Conservation (phyloP, 352 stramenopile species). For the Globisporangium yorkense region DNA sequence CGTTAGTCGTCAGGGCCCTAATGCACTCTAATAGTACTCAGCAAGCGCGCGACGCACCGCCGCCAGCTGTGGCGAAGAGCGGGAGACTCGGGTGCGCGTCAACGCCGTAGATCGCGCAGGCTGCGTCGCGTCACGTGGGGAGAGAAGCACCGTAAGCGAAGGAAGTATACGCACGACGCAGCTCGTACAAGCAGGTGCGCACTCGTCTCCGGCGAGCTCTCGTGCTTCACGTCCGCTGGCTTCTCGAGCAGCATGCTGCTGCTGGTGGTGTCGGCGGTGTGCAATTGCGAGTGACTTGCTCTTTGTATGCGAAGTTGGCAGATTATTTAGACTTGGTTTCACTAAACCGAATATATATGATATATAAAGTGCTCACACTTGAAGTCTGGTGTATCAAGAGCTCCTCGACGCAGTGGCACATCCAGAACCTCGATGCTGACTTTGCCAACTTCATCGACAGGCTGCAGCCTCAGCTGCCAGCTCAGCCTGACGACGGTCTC, state of each 20-base stretch:
- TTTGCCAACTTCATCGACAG: too few relatives aligned
- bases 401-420: too few relatives aligned
- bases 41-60: slow-evolving; percentile 25
- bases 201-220: slow-evolving; percentile 65
- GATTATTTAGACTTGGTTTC: too few relatives aligned
- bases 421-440: too few relatives aligned
- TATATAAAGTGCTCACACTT: too few relatives aligned
- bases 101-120: slow-evolving; percentile 78
- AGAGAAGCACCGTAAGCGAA: slow-evolving; percentile 5
- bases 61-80: slow-evolving; percentile 74
- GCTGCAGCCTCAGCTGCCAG: too few relatives aligned
- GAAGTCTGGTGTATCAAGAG: too few relatives aligned
- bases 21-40: not conserved
- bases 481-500: too few relatives aligned
- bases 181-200: slow-evolving; percentile 5
- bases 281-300: not conserved
- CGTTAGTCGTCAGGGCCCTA: too few relatives aligned
- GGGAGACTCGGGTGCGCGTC: slow-evolving; percentile 71
- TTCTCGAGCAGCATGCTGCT: slow-evolving; percentile 76
- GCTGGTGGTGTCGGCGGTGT: not conserved
- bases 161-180: not conserved
- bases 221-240: slow-evolving; percentile 65
- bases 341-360: too few relatives aligned
- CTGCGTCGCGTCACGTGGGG: slow-evolving; percentile 20
- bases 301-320: not conserved